Conservation (phyloP, 768 basidiomycete genomes). For the Suillus plorans region DNA sequence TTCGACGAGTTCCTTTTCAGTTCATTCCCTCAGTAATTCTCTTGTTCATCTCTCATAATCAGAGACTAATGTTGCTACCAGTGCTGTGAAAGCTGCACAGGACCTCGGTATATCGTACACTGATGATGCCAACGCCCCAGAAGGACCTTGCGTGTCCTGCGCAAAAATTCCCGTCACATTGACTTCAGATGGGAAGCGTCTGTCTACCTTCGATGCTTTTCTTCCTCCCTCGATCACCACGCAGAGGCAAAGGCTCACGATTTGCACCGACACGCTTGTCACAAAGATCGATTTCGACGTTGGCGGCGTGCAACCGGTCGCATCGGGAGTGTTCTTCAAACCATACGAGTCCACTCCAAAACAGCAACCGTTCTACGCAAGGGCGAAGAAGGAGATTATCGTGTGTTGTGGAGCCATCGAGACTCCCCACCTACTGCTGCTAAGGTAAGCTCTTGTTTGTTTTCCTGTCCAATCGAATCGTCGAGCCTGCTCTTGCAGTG, state of each 20-base stretch:
- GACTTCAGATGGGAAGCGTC: conserved; percentile 9
- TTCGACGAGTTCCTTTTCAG: conserved; percentile 5
- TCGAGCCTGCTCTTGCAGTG: conserved; percentile 21
- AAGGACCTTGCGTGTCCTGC: conserved; percentile 1
- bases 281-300: not conserved
- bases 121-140: conserved; percentile 4
- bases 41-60: not conserved
- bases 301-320: not conserved
- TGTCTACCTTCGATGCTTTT: conserved; percentile 16
- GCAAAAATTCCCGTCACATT: conserved; percentile 7
- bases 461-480: not conserved
- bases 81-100: not conserved
- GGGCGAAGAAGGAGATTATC: conserved; percentile 26
- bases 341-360: no score
- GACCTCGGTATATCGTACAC: conserved; percentile 2
- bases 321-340: not conserved
- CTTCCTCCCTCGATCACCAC: conserved; percentile 10
- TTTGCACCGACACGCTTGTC: conserved; percentile 16
- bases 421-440: conserved; percentile 41
- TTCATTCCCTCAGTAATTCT: conserved; percentile 1
- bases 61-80: not conserved
- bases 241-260: conserved; percentile 10
- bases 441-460: conserved; percentile 19
- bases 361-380: not conserved
- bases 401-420: conserved; percentile 40